phyloP scores from a whole-genome alignment of 257 asterid species.

The Solanum rostratum region DNA sequence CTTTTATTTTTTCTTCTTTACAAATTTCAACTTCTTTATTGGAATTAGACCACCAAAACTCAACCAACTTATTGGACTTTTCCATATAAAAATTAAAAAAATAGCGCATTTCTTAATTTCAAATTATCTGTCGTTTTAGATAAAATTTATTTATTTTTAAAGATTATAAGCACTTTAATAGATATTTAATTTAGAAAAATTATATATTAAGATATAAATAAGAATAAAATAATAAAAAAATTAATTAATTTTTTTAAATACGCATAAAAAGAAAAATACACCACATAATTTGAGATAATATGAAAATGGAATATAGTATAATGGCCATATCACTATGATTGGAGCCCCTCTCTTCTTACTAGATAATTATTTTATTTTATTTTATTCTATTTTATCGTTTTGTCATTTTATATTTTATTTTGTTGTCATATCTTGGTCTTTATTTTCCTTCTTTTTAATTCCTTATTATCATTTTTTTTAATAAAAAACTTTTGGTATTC shows the following conservation, averaged over 20 bases:
- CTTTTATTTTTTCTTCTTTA: neutral
- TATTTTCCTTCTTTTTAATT: neutral
- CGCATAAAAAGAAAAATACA: too few relatives aligned
- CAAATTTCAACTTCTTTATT: neutral
- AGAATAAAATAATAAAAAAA: too few relatives aligned
- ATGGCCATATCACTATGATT: neutral
- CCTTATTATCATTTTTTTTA: neutral
- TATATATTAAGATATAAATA: too few relatives aligned
- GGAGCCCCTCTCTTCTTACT: neutral
- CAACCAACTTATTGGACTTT: conserved; percentile 1
- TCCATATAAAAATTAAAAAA: neutral
- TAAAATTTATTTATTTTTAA: too few relatives aligned
- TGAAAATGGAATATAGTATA: neutral
- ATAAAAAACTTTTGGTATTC: neutral
- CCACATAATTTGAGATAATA: too few relatives aligned
- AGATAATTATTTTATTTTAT: neutral
- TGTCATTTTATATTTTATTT: neutral
- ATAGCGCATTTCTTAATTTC: neutral
- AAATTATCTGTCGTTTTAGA: too few relatives aligned
- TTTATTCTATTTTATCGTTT: neutral
- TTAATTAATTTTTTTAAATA: too few relatives aligned
- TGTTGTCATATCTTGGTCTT: neutral
- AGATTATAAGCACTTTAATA: too few relatives aligned
- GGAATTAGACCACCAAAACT: conserved; percentile 15
- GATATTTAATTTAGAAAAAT: too few relatives aligned